Base-by-base conservation (phyloP, 2,329 filamentous ascomycete genomes). In the Clarireedia paspali region DNA sequence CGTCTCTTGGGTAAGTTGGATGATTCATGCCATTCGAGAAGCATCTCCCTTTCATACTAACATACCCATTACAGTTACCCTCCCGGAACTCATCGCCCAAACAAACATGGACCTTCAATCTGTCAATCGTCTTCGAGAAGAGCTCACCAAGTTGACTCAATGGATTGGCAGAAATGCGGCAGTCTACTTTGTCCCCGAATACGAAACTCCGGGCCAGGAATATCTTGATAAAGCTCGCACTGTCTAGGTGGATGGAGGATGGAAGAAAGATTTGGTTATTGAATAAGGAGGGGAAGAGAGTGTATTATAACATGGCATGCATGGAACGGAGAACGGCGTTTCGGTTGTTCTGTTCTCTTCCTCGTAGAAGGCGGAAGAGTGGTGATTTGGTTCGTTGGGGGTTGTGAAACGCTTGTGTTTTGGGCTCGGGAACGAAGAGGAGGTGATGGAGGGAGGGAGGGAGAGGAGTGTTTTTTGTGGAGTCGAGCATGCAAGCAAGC, bases 21-120 rank as follows among this genome's bases (percentile, higher is more conserved):
- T 46, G 20, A 46, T 14, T 24, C 42, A 9, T 45, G 9, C 14
- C 24, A 17, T 44, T 55, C 39, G 4, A 48, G 26, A 9, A 15
- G 6, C 12, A 6, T 6, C 9, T n/a, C 23, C 5, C n/a, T n/a
- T 26, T 9, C 42, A 34, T 40, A 12, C 60, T 64, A 53, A 64
- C 46, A 27, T 17, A 36, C 47, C 3, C 47, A 7, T 64, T 95
- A 9, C 64, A 96, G 92, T 95, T 3, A 87, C 88, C 1, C 84
- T 97, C 64, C 92, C 94, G 0, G 94, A 99, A 69, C 83, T 97
- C 42, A 85, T 97, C 60, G 91, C 91, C 4, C 94, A 99, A 70
- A 99, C 94, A 52, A 97, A 97, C 73, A 96, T 99, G 91, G 94
- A 97, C 67, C 79, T 87, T 53, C 91, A 95, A 70, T 91, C 91